A percentile compares a stretch with the other conserved stretches of the same genome.
These are phyloP conservation scores for Candida railenensis DNA, from an alignment of 805 yeast genomes.

Conservation along the genomic window DNA sequence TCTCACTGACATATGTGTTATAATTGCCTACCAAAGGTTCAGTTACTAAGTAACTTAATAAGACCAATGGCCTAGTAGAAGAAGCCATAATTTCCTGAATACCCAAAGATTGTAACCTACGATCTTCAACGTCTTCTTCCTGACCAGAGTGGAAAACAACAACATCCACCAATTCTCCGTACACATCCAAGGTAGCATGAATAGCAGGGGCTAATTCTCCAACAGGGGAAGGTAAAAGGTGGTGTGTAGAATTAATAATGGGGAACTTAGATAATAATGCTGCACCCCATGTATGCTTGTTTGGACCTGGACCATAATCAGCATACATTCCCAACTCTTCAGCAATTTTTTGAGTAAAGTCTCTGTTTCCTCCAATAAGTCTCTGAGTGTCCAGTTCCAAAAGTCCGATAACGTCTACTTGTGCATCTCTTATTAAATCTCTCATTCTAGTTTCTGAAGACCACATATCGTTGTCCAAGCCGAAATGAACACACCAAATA, in stretches of 20 bases:
- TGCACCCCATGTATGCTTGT: conserved; percentile 98
- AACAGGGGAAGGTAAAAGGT: conserved; percentile 91
- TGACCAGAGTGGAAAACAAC: conserved; percentile 98
- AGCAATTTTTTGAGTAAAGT: conserved; percentile 85
- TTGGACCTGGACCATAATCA: conserved; percentile 97
- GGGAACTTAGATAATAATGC: conserved; percentile 93
- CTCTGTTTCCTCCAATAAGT: conserved; percentile 92
- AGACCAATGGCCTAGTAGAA: conserved; percentile 76
- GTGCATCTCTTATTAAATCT: conserved; percentile 77
- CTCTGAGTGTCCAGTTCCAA: conserved; percentile 93
- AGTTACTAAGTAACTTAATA: conserved; percentile 89
- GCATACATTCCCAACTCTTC: conserved; percentile 93
- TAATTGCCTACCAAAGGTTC: conserved; percentile 87
- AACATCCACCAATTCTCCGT: conserved; percentile 83
- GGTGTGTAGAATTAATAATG: conserved; percentile 84
- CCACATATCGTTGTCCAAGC: conserved; percentile 98
- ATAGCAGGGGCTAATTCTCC: conserved; percentile 99
- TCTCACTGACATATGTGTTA: conserved; percentile 82
- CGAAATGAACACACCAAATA: conserved; percentile 98
- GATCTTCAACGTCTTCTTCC: conserved; percentile 94
- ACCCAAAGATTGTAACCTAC: conserved; percentile 79
- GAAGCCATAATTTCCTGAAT: conserved; percentile 79
- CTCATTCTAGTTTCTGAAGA: conserved; percentile 89
- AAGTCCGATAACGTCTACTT: conserved; percentile 86
- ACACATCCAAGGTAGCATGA: conserved; percentile 90